Evolutionary conservation across 345 rosid genomes (phyloP).

Genomic region (Linum usitatissimum): DNA sequence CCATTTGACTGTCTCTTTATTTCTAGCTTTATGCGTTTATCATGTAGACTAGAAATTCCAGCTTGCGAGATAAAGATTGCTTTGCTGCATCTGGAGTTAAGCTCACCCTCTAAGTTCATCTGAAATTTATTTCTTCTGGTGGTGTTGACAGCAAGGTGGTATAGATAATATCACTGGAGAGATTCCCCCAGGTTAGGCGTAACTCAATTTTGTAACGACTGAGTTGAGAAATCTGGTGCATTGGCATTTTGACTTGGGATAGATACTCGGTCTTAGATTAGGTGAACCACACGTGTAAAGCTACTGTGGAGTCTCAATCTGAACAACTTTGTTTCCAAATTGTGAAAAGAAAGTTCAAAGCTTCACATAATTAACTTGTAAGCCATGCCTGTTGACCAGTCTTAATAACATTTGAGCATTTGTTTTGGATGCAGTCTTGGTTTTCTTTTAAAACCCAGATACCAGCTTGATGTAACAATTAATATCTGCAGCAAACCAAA

Average conservation of each 20-base stretch:
- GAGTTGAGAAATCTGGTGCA: slow-evolving; percentile 25
- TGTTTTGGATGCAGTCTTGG: neutral
- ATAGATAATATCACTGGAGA: neutral
- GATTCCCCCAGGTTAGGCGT: slow-evolving; percentile 36
- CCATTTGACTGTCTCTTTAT: neutral
- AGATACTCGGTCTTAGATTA: slow-evolving; percentile 31
- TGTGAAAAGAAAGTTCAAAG: neutral
- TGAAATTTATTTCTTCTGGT: neutral
- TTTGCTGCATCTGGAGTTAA: neutral
- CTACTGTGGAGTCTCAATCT: slow-evolving; percentile 35
- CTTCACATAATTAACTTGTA: neutral
- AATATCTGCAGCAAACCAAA: slow-evolving; percentile 16
- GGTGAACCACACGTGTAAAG: slow-evolving; percentile 83
- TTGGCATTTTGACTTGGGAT: slow-evolving; percentile 38
- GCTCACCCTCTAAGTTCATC: neutral
- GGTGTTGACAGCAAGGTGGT: neutral
- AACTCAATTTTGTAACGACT: slow-evolving; percentile 24
- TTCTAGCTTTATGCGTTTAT: neutral
- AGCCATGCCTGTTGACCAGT: slow-evolving; percentile 26
- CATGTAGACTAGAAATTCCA: neutral
- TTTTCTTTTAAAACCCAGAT: slow-evolving; percentile 19
- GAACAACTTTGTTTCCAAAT: slow-evolving; percentile 14
- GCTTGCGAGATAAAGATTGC: neutral
- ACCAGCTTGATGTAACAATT: slow-evolving; percentile 24
- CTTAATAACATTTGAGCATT: slow-evolving; percentile 10